These are phyloP conservation scores for Vanrija humicola DNA, from an alignment of 1,284 basidiomycete species.

Conservation along the genomic window DNA sequence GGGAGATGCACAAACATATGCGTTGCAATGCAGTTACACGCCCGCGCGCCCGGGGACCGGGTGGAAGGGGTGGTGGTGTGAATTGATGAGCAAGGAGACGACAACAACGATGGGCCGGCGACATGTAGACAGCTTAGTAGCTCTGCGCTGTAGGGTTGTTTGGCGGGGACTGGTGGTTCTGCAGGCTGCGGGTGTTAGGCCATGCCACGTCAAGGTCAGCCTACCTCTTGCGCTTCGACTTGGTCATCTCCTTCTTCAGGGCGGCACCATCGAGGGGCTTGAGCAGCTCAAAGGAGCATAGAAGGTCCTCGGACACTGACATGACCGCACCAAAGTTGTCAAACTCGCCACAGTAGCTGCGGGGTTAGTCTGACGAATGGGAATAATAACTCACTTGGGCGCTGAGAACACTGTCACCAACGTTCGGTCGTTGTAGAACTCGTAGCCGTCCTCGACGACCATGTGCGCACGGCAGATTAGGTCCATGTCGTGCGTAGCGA, in stretches of 20 bases:
- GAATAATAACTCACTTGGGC: constrained; percentile 65
- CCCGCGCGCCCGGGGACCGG: constrained; percentile 1
- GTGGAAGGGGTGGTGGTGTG: not conserved
- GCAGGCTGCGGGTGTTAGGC: constrained; percentile 31
- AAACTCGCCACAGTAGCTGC: constrained; percentile 48
- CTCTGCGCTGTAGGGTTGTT: constrained; percentile 49
- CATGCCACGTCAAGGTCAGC: not conserved
- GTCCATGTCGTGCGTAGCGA: constrained; percentile 82
- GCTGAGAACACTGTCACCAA: constrained; percentile 98
- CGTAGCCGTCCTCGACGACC: constrained; percentile 99
- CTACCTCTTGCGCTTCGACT: constrained; percentile 93
- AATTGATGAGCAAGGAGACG: not conserved
- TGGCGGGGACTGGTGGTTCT: constrained; percentile 51
- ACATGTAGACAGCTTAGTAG: constrained; percentile 25
- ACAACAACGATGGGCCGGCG: not conserved
- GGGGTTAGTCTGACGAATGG: constrained; percentile 7
- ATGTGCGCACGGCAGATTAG: constrained; percentile 99
- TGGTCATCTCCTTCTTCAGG: constrained; percentile 97
- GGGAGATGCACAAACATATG: not conserved
- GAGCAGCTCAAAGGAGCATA: constrained; percentile 96
- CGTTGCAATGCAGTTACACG: constrained; percentile 11
- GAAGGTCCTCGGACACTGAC: constrained; percentile 92
- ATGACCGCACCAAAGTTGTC: constrained; percentile 91
- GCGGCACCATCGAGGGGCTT: constrained; percentile 94
- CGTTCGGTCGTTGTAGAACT: constrained; percentile 99